Conservation (phyloP, 192 early-diverging fungal species). For the Dimargaris verticillata region DNA sequence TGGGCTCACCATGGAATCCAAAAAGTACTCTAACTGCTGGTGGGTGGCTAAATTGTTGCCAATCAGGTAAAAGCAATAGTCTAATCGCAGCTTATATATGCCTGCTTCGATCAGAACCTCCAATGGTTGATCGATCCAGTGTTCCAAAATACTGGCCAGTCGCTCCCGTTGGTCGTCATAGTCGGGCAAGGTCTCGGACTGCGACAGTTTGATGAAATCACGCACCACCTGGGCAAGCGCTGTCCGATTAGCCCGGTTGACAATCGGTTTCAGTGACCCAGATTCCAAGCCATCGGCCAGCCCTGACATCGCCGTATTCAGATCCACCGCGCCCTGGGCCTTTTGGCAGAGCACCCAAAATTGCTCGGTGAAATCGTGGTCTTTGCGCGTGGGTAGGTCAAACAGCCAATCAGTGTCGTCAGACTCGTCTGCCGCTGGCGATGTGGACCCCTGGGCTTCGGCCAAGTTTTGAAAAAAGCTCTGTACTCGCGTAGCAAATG, state of each 20-base stretch:
- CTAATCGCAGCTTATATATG: conserved; percentile 23
- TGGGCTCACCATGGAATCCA: neutral
- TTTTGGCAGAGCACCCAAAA: conserved; percentile 6
- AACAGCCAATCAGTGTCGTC: neutral
- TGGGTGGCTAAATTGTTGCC: conserved; percentile 12
- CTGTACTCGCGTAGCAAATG: neutral
- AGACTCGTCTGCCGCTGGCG: neutral
- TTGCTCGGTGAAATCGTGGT: conserved; percentile 1
- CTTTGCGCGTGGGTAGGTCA: neutral
- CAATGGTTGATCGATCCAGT: conserved; percentile 25
- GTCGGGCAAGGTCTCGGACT: conserved; percentile 18
- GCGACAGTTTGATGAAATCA: conserved; percentile 15
- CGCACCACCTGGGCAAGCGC: conserved; percentile 18
- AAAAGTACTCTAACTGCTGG: neutral
- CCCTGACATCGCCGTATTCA: neutral
- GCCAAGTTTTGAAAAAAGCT: neutral
- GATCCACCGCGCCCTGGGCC: neutral
- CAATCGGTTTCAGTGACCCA: conserved; percentile 1
- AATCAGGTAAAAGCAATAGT: conserved; percentile 17
- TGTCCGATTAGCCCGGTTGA: conserved; percentile 21
- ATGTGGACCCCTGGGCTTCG: too few species aligned
- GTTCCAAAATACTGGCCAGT: conserved; percentile 19
- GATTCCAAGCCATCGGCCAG: neutral
- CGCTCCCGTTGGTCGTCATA: conserved; percentile 19
- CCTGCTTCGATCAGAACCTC: conserved; percentile 25